Evolutionary conservation across 2,329 filamentous ascomycete genomes (phyloP), one percentile per base, ranked within the genome.

Genomic region (Phaeosphaeria sp.): DNA sequence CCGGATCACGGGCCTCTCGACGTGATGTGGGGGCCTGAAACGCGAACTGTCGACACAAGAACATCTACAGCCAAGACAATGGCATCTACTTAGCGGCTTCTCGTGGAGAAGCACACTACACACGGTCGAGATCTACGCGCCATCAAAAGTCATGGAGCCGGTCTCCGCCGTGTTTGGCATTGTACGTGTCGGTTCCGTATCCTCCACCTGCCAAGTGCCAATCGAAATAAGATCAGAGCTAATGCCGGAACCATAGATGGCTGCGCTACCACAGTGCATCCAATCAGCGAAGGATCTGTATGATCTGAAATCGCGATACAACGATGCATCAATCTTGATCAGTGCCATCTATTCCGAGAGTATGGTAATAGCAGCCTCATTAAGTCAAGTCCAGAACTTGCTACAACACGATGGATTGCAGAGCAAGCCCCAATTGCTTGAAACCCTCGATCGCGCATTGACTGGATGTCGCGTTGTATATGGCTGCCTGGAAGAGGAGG

Each of bases 391-490:
- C 10, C 71, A 75, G 50, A 66, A 54, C 47, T 62, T 76, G 2
- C 48, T 75, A 2, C 60, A 73, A 6, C 62, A 68, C 54, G 66
- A 71, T 52, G 62, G 66, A n/a, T 57, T 76, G 11, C 56, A 60
- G 18, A 60, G 59, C 49, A 73, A 71, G 36, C 71, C 72, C 2
- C 66, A 73, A 54, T 60, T 77, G 22, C 60, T 68, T 22, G 65
- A 72, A 15, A 71, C 73, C 0, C 72, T 76, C 44, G 73, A 76
- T 46, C 63, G 59, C 15, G 72, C 73, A 1, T 56, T 77, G 39
- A 74, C 70, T 17, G 72, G 71, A 42, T 75, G 71, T 59, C 64
- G 63, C n/a, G 62, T 75, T 2, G 67, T 76, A 1, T 76, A 74
- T 41, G 66, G 63, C 10, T 74, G 72, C 50, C 54, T 77, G 6